Evolutionary conservation across 306 rosid species (phyloP).

Genomic region (Vicia faba): DNA sequence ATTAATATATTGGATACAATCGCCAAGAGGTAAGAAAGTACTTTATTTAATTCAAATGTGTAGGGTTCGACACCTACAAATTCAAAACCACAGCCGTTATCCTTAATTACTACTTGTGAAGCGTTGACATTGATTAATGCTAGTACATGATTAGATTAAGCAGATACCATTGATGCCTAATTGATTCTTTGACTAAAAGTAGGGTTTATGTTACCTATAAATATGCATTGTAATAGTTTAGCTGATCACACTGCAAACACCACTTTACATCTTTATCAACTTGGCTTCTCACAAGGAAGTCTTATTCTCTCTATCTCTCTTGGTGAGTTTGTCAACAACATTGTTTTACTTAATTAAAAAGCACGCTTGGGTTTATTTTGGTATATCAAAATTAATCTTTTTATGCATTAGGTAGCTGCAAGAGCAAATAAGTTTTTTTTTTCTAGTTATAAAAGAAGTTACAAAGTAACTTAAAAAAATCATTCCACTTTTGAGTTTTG

Average conservation of each 20-base stretch:
- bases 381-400: neutral
- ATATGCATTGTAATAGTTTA: neutral
- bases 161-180: constrained; percentile 1
- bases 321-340: neutral
- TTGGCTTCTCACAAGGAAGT: constrained; percentile 26
- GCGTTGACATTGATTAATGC: constrained; percentile 22
- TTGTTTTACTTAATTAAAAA: neutral
- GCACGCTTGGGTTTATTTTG: neutral
- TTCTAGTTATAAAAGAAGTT: no score
- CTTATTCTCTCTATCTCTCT: constrained; percentile 11
- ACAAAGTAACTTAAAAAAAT: no score
- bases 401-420: no score
- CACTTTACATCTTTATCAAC: constrained; percentile 11
- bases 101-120: neutral
- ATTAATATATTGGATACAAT: no score
- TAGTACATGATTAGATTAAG: constrained; percentile 1
- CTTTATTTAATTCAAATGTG: no score
- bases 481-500: neutral
- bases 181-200: constrained; percentile 5
- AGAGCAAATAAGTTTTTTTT: no score
- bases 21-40: no score
- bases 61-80: no score
- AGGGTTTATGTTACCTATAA: neutral
- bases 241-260: neutral
- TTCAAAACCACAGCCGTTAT: no score